Base-by-base conservation (phyloP, 306 rosid genomes). In the Cucurbita argyrosperma region DNA sequence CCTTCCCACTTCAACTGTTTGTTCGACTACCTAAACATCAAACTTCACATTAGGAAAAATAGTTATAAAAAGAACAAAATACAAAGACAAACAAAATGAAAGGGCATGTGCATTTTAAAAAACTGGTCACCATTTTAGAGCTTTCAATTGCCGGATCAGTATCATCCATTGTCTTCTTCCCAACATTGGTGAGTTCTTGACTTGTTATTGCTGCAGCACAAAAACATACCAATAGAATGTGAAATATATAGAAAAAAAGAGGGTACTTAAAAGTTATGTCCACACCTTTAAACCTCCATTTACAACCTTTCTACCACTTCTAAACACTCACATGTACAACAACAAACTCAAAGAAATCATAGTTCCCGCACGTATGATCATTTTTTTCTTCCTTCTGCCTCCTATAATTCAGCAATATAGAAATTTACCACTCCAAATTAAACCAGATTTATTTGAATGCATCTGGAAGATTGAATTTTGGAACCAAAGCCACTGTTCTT, bases 201-300 rank as follows among this genome's bases (percentile, higher is more conserved):
- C 54, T 45, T 66, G n/a, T 43, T 46, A 66, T 18, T 66, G 72
- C 72, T 66, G 12, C 72, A 66, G 72, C 55, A 66, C 39, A 66
- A 66, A 66, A 14, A 35, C 8, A 66, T 47, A 13, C 72, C 53
- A 66, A 21, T 23, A 45, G 55, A 66, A 66, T 66, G 54, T 43
- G 39, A 66, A 45, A 18, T 19, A 66, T 35, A 30, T 43, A 42
- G 53, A 66, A 66, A 54, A 66, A 43, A 45, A 62, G 4, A 66
- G 35, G 18, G 5, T 66, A 12, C 18, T 18, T 21, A 6, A 43
- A 45, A 45, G 12, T 11, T 30, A 30, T 30, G 35, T 30, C 35
- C 35, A 30, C 35, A 30, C 35, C 35, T 30, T 30, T 30, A 30
- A 30, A 30, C 35, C 35, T 30, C 35, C 4, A 30, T 30, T 26